Conservation (phyloP, 1,284 basidiomycete genomes). For the Lentinula novae-zelandiae region DNA sequence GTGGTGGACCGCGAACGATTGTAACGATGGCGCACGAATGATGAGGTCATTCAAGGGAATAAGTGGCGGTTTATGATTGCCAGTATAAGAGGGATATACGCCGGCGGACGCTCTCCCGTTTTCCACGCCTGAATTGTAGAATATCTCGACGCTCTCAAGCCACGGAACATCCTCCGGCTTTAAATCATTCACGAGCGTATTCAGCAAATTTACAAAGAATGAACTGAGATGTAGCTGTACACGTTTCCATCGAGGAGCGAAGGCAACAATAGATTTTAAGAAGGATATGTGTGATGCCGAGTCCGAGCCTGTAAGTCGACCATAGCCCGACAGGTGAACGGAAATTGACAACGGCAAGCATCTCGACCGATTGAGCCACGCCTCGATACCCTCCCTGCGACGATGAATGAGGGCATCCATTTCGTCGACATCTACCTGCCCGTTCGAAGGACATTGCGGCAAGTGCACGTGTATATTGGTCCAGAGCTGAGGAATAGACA, state of each 20-base stretch:
- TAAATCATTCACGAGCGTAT: background rate
- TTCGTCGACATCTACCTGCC: background rate
- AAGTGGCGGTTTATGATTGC: background rate
- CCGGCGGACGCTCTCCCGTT: background rate
- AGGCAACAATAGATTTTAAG: slow-evolving; percentile 5
- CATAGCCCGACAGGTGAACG: slow-evolving; percentile 4
- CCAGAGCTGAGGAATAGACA: slow-evolving; percentile 10
- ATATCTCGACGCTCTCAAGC: slow-evolving; percentile 2
- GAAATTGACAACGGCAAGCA: slow-evolving; percentile 10
- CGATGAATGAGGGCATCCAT: slow-evolving; percentile 2
- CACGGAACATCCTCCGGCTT: slow-evolving; percentile 4
- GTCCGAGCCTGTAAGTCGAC: background rate
- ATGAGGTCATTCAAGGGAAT: slow-evolving; percentile 3
- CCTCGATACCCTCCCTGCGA: slow-evolving; percentile 9
- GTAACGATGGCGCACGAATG: slow-evolving; percentile 1
- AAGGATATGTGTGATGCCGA: background rate
- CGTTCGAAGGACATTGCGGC: background rate
- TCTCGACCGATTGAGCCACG: slow-evolving; percentile 10
- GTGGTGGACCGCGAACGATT: slow-evolving; percentile 5
- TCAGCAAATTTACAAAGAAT: slow-evolving; percentile 6
- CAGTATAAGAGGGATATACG: background rate
- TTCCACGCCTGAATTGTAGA: background rate
- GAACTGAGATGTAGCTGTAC: slow-evolving; percentile 2
- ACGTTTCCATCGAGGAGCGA: slow-evolving; percentile 9
- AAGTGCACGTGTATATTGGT: slow-evolving; percentile 9